These are phyloP conservation scores for Candida coleopterorum DNA, from an alignment of 805 yeast species.

Conservation along the genomic window DNA sequence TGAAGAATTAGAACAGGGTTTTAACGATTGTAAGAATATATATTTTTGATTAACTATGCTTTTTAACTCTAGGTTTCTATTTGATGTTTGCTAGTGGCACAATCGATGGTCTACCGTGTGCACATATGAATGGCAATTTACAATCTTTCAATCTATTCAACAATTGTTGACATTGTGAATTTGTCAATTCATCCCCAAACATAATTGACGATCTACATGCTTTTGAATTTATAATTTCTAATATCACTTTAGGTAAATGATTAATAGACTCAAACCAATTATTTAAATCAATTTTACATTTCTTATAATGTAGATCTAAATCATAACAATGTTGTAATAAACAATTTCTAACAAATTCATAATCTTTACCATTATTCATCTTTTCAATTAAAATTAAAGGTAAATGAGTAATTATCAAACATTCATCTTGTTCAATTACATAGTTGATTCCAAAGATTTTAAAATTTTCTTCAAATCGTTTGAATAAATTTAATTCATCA, in stretches of 20 bases:
- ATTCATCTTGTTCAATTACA: neutral
- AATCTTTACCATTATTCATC: constrained; percentile 16
- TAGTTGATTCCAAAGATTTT: constrained; percentile 16
- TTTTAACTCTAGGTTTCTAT: too few relatives aligned
- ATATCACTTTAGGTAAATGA: constrained; percentile 46
- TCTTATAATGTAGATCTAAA: constrained; percentile 27
- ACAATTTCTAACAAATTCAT: constrained; percentile 27
- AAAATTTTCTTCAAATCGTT: constrained; percentile 12
- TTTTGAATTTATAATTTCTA: constrained; percentile 49
- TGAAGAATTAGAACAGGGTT: too few relatives aligned
- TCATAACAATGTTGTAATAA: constrained; percentile 44
- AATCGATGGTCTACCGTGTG: constrained; percentile 79
- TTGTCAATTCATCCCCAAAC: constrained; percentile 58
- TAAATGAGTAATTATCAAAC: constrained; percentile 32
- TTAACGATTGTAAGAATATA: too few relatives aligned
- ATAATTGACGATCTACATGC: constrained; percentile 69
- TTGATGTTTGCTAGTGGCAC: constrained; percentile 39
- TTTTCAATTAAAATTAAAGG: constrained; percentile 41
- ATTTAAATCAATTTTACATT: constrained; percentile 33
- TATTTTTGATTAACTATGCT: too few relatives aligned
- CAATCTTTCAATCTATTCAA: constrained; percentile 44
- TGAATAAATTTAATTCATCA: constrained; percentile 11
- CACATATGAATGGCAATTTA: constrained; percentile 68
- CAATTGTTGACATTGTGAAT: constrained; percentile 40
- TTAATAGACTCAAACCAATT: constrained; percentile 18